These are phyloP conservation scores for Chaetoceros tenuissimus DNA, from an alignment of 108 stramenopile species.

Conservation along the genomic window DNA sequence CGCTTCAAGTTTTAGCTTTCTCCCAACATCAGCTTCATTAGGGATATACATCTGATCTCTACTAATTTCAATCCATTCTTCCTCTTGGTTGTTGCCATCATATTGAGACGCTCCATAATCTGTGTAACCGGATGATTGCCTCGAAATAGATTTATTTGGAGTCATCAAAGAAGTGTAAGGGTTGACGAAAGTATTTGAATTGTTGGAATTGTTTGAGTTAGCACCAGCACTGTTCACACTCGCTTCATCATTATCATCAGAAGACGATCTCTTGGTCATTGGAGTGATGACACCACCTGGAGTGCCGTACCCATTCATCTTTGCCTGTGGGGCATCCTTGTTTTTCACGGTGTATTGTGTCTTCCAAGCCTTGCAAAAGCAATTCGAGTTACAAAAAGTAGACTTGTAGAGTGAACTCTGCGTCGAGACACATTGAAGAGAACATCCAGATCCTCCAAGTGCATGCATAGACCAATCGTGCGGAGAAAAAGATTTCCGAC, in stretches of 20 bases:
- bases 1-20: constrained; percentile 76
- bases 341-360: constrained; percentile 76
- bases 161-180: not conserved
- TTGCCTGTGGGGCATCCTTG: constrained; percentile 7
- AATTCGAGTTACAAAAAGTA: constrained; percentile 82
- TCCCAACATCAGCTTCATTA: constrained; percentile 60
- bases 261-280: constrained; percentile 15
- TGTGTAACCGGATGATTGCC: not conserved
- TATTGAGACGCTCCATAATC: not conserved
- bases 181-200: not conserved
- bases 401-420: constrained; percentile 71
- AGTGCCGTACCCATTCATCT: constrained; percentile 1
- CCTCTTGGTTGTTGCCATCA: constrained; percentile 27
- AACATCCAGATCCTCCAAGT: constrained; percentile 67
- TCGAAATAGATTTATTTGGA: constrained; percentile 1
- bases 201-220: constrained; percentile 14
- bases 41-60: constrained; percentile 74
- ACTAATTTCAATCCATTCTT: constrained; percentile 72
- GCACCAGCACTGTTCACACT: constrained; percentile 24
- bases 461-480: constrained; percentile 86
- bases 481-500: constrained; percentile 78
- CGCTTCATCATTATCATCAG: constrained; percentile 25
- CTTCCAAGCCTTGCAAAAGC: constrained; percentile 84
- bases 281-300: constrained; percentile 25
- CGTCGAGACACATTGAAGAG: constrained; percentile 72